Base-by-base conservation (phyloP, 2,329 filamentous ascomycete species). In the Pseudocercospora cruenta region DNA sequence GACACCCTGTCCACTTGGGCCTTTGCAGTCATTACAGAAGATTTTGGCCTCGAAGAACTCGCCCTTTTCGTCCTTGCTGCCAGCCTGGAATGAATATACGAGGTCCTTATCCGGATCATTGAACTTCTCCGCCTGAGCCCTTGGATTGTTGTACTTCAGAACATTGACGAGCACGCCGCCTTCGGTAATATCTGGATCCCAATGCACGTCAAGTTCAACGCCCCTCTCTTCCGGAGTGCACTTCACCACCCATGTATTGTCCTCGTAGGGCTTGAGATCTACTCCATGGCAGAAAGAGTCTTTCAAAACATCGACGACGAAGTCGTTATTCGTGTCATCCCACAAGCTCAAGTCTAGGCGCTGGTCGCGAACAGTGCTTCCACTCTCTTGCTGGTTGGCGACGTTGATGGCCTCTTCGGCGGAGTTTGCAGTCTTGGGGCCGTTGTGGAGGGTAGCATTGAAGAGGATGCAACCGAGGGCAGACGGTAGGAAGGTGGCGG, bases 401-500 rank as follows among this genome's bases (percentile, higher is more conserved):
- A 66, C 21, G 6, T 59, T 3, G 33, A 66, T 51, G 43, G 60
- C 67, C 9, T 65, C 61, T 7, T 66, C 19, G 10, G 67, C 67
- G 12, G 49, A 59, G 9, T 16, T 45, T 58, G 67, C 67, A 1
- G 26, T 21, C 10, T 60, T 51, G 22, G 67, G 33, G 21, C 67
- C 67, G 19, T 59, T 14, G 61, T 66, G 64, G 33, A 69, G 67
- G 43, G 64, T 66, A 36, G 64, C 67, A 51, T 69, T 69, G 67
- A 69, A 69, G 43, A 58, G 58, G 61, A 69, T 51, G 64, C 67
- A 69, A 53, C 58, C 67, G 1, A 60, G 31, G 19, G 55, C 19
- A 21, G 64, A 64, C 10, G 64, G 67, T 10, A 66, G 43, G n/a
- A 49, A 63, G 7, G 61, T 21, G 33, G 67, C 39, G 55, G 54